Evolutionary conservation across 225 moss, liverwort and hornwort species (phyloP).

Genomic region (Pleurozium schreberi): DNA sequence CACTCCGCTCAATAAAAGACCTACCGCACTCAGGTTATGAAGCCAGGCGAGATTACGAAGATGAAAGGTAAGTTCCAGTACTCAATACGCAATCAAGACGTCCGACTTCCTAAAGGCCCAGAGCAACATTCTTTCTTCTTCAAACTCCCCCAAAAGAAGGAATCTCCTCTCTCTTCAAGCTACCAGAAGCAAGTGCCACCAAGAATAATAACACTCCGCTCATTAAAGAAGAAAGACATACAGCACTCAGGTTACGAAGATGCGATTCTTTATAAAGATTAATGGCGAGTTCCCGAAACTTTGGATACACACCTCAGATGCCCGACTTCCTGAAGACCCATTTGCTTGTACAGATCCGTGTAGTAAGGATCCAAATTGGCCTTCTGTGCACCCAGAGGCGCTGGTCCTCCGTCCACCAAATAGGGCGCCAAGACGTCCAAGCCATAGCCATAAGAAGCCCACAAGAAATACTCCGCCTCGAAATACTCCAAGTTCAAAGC

Average conservation of each 20-base stretch:
- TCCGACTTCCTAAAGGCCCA: constrained; percentile 58
- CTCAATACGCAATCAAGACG: constrained; percentile 12
- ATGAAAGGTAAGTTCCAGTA: not conserved
- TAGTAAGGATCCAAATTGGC: constrained; percentile 31
- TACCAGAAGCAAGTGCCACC: not conserved
- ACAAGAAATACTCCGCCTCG: constrained; percentile 59
- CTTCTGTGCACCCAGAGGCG: constrained; percentile 49
- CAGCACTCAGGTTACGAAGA: not conserved
- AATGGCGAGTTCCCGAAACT: not conserved
- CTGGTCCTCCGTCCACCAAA: constrained; percentile 41
- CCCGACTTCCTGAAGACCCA: constrained; percentile 71
- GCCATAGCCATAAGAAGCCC: constrained; percentile 39
- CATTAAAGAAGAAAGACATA: not conserved
- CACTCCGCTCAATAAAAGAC: too few relatives aligned
- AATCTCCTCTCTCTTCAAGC: not conserved
- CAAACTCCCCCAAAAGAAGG: not conserved
- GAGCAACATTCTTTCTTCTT: not conserved
- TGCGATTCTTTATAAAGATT: not conserved
- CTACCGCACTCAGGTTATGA: too few relatives aligned
- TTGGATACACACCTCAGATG: constrained; percentile 28
- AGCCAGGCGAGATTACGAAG: not conserved
- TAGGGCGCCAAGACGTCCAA: constrained; percentile 29
- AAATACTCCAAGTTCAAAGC: constrained; percentile 76
- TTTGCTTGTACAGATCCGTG: constrained; percentile 22
- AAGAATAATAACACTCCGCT: too few relatives aligned